Percentiles rank a stretch among this genome's conserved stretches.
These are phyloP conservation scores for Rhexocercosporidium sp. DNA, from an alignment of 2,329 filamentous ascomycete species.

Conservation along the genomic window DNA sequence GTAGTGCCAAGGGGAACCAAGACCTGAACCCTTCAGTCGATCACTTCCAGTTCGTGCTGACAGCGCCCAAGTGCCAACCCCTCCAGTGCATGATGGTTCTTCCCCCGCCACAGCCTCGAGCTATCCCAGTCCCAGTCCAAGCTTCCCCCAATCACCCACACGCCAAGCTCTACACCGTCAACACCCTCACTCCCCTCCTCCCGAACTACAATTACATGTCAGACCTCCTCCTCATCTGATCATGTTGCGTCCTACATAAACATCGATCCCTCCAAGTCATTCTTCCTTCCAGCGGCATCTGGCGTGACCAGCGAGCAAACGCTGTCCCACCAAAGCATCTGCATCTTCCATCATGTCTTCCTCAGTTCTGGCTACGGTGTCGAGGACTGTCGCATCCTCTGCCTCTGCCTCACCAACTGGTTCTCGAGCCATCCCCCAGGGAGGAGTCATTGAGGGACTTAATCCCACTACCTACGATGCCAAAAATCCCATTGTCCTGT, in stretches of 20 bases:
- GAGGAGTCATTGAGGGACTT: conserved; percentile 66
- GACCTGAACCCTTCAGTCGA: neutral
- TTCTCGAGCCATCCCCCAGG: conserved; percentile 51
- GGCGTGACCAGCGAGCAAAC: conserved; percentile 2
- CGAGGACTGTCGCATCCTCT: conserved; percentile 20
- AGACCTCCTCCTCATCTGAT: neutral
- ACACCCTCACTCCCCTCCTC: neutral
- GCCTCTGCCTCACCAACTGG: conserved; percentile 26
- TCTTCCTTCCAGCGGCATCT: neutral
- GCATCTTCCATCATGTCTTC: conserved; percentile 9
- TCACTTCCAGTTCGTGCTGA: neutral
- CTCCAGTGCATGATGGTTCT: neutral
- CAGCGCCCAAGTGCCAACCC: neutral
- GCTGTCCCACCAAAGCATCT: neutral
- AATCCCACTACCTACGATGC: conserved; percentile 66
- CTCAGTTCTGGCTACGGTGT: neutral
- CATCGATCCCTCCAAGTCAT: neutral
- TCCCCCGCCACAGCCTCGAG: conserved; percentile 17
- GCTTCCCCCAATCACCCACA: neutral
- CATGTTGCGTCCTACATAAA: conserved; percentile 8
- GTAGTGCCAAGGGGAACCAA: neutral
- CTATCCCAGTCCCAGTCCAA: neutral
- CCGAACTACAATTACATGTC: neutral
- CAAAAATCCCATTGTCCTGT: conserved; percentile 69
- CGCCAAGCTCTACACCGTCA: conserved; percentile 5